A percentile compares a stretch with the other conserved stretches of the same genome.
Evolutionary conservation across 495 filamentous ascomycete species (phyloP).

Genomic region (Talaromyces wortmannii): DNA sequence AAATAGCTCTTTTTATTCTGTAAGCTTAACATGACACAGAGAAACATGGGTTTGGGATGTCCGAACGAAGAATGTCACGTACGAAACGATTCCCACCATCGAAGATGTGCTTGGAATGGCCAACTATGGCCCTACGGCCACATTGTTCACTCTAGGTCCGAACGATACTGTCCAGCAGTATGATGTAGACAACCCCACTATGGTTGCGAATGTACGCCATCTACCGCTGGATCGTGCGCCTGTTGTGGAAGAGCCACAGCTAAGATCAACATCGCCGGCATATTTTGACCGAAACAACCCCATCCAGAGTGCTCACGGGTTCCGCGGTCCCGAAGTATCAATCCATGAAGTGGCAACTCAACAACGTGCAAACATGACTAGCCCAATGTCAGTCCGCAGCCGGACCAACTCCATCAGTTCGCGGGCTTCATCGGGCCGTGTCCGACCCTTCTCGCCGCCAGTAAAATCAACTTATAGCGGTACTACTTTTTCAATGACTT

Average conservation of each 20-base stretch:
- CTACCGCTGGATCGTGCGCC: constrained; percentile 67
- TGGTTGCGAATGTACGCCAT: constrained; percentile 82
- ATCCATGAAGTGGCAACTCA: constrained; percentile 36
- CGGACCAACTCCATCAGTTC: constrained; percentile 56
- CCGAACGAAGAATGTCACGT: constrained; percentile 88
- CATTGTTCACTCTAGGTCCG: constrained; percentile 86
- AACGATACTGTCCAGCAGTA: constrained; percentile 92
- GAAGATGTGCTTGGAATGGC: constrained; percentile 75
- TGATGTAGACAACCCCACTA: constrained; percentile 73
- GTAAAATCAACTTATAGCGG: constrained; percentile 37
- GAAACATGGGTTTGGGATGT: constrained; percentile 96
- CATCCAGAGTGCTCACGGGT: constrained; percentile 14
- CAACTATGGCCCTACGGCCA: constrained; percentile 81
- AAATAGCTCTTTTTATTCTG: neutral
- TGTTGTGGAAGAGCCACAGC: constrained; percentile 59
- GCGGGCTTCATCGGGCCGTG: constrained; percentile 34
- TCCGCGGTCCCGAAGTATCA: constrained; percentile 27
- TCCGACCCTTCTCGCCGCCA: constrained; percentile 28
- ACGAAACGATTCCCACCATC: constrained; percentile 77
- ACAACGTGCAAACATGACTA: constrained; percentile 51
- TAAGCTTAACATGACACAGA: constrained; percentile 37
- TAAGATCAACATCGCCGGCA: constrained; percentile 21
- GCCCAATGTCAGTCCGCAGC: constrained; percentile 58
- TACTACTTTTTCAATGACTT: constrained; percentile 38
- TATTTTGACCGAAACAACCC: constrained; percentile 3